Base-by-base conservation (phyloP, 208 protist species). In the Trichomonas gallinae region DNA sequence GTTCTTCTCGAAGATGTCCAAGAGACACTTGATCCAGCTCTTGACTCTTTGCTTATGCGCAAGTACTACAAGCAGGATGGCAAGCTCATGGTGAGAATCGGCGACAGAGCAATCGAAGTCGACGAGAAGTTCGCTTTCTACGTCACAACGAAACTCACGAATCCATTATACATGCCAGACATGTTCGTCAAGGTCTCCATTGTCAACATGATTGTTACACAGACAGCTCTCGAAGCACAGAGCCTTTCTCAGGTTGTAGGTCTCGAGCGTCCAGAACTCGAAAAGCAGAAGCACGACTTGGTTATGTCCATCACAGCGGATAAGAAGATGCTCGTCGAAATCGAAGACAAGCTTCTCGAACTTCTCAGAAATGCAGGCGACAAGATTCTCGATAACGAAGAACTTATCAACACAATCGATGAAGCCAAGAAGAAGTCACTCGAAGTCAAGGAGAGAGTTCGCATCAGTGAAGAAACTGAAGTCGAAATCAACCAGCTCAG, bases 271-370 rank as follows among this genome's bases (percentile, higher is more conserved):
- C 98, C 98, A 31, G 98, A 99, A 82, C 97, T 99, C 26, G 98
- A 99, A 98, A 98, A 99, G 97, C 98, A 99, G 98, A 99, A 99
- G 97, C 98, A 99, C 97, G 98, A 98, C 23, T 97, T 99, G 49
- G 98, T 99, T 44, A 97, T 99, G 0, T 98, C 99, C 97, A 98
- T 98, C 34, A 98, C 98, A 10, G 97, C 98, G 21, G 99, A 97
- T 85, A 97, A 97, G 83, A 97, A 97, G 63, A 96, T 97, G 48
- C 97, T 98, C 23, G 97, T 98, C 91, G 97, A 98, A 36, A 97
- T 98, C 72, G 98, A 98, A 96, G 97, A 98, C 93, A 97, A 98
- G 96, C 98, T 98, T 36, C 97, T 98, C 21, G 89, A 98, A 96
- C 93, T 98, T 0, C 97, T 98, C 44, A 97, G 97, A 2, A 96